Percentiles rank a stretch among this genome's conserved stretches.
These are phyloP conservation scores for Ogataea siamensis DNA, from an alignment of 805 yeast genomes.

Conservation along the genomic window DNA sequence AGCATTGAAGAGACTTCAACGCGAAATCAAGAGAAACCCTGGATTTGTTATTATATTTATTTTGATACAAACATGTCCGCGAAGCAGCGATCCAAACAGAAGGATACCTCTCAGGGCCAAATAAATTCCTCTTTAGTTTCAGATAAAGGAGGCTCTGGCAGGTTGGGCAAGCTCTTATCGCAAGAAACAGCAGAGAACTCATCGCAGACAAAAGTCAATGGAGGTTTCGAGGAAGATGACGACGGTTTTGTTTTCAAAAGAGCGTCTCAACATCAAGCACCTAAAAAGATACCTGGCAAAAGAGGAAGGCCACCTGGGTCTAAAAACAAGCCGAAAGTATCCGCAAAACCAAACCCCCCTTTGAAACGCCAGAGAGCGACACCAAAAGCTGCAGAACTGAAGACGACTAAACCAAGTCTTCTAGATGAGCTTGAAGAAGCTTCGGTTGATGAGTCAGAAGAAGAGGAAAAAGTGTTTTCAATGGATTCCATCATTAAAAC, in stretches of 20 bases:
- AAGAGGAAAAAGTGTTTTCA: conserved; percentile 15
- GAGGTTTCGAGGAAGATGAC: conserved; percentile 20
- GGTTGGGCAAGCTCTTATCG: conserved; percentile 16
- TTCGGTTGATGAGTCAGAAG: conserved; percentile 2
- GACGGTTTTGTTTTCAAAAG: conserved; percentile 25
- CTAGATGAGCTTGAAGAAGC: conserved; percentile 14
- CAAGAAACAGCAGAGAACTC: conserved; percentile 13
- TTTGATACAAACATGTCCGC: conserved; percentile 12
- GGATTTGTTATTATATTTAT: conserved; percentile 15
- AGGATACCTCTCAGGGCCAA: conserved; percentile 11
- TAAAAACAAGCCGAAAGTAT: conserved; percentile 5
- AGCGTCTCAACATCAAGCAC: conserved; percentile 17
- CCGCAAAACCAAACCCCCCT: neutral
- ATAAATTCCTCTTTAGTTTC: conserved; percentile 16
- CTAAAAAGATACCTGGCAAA: neutral
- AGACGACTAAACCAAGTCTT: conserved; percentile 4
- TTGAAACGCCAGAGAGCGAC: conserved; percentile 6
- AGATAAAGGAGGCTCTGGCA: conserved; percentile 13
- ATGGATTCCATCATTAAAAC: conserved; percentile 6
- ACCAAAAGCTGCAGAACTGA: neutral
- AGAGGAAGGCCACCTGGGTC: conserved; percentile 11
- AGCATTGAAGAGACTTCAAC: conserved; percentile 4
- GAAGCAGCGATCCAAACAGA: conserved; percentile 12
- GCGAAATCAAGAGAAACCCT: conserved; percentile 1
- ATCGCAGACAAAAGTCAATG: conserved; percentile 7